Evolutionary conservation across 106 monocot species (phyloP).

Genomic region (Gastrodia elata): DNA sequence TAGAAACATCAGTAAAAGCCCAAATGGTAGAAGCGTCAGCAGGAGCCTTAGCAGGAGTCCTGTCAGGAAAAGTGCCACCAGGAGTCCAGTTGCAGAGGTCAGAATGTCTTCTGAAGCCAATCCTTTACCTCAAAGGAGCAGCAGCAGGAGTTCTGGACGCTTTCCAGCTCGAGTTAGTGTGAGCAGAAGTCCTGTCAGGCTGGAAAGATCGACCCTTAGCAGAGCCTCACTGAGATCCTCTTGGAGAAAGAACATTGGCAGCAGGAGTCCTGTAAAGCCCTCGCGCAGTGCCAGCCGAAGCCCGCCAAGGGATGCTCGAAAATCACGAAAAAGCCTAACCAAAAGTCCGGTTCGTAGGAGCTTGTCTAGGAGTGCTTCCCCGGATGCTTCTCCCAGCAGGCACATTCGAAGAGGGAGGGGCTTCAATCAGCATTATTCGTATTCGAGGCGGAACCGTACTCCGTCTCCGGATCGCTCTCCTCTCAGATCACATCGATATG

Average conservation of each 20-base stretch:
- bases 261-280: slow-evolving; percentile 19
- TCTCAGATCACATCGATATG: slow-evolving; percentile 53
- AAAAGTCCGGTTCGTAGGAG: slow-evolving; percentile 49
- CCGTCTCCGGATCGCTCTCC: slow-evolving; percentile 82
- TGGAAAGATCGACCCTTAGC: slow-evolving; percentile 17
- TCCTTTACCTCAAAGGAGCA: slow-evolving; percentile 22
- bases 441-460: slow-evolving; percentile 74
- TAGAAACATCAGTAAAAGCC: slow-evolving; percentile 27
- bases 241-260: slow-evolving; percentile 8
- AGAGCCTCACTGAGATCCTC: slow-evolving; percentile 23
- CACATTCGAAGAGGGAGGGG: slow-evolving; percentile 83
- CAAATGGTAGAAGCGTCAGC: slow-evolving; percentile 8
- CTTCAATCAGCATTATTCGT: slow-evolving; percentile 76
- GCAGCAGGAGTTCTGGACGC: slow-evolving; percentile 33
- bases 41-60: slow-evolving; percentile 14
- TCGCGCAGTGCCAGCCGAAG: background rate
- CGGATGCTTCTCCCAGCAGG: slow-evolving; percentile 67
- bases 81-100: slow-evolving; percentile 17
- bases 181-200: slow-evolving; percentile 27
- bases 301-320: slow-evolving; percentile 1
- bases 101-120: slow-evolving; percentile 23
- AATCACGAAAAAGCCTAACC: slow-evolving; percentile 30
- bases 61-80: slow-evolving; percentile 10
- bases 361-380: slow-evolving; percentile 72
- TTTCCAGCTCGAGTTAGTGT: slow-evolving; percentile 11